Evolutionary conservation across 306 rosid genomes (phyloP), one percentile per base, ranked within the genome.

Genomic region (Castanopsis chinensis): DNA sequence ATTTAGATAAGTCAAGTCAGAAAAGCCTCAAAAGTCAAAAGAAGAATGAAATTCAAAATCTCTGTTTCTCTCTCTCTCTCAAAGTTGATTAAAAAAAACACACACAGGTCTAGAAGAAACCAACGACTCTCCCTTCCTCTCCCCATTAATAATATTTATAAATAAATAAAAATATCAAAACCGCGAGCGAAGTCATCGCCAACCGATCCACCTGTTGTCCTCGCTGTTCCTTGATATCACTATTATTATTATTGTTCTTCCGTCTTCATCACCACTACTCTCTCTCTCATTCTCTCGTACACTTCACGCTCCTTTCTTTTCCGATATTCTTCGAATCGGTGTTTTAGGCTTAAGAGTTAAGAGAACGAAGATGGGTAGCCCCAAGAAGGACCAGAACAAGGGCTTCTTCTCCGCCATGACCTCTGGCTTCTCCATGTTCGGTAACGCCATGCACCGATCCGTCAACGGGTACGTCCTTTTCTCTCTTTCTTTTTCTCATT

Each of bases 381-480:
- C 94, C 15, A 78, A 86, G 78, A 61, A 84, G 80, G 81, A 89
- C 35, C 84, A 92, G 74, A 81, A 32, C 73, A 81, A 83, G 74
- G 97, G 98, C 57, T 81, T 94, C 76, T 91, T 94, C 17, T 83
- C 97, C 53, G 77, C 97, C 81, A 79, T 94, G 91, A 85, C 82
- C 76, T 94, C 97, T 7, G 88, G 97, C 61, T 57, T 93, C 37
- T 88, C 98, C 82, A 71, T 77, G 74, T 84, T 94, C 83, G 67
- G 92, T 86, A 92, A 61, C 86, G 98, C 92, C 80, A 87, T 94
- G 97, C 92, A 89, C 83, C 93, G 97, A 91, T 94, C 98, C 74
- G 97, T 94, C 35, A 88, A 88, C 82, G 97, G 98, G 98, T 94
- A 84, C 80, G 33, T 69, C 23, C 63, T 68, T 78, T 58, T 30